Percentiles rank a stretch among this genome's conserved stretches.
Conservation (phyloP, 1,284 basidiomycete species). For the Microbotryum lychnidis-dioicae region DNA sequence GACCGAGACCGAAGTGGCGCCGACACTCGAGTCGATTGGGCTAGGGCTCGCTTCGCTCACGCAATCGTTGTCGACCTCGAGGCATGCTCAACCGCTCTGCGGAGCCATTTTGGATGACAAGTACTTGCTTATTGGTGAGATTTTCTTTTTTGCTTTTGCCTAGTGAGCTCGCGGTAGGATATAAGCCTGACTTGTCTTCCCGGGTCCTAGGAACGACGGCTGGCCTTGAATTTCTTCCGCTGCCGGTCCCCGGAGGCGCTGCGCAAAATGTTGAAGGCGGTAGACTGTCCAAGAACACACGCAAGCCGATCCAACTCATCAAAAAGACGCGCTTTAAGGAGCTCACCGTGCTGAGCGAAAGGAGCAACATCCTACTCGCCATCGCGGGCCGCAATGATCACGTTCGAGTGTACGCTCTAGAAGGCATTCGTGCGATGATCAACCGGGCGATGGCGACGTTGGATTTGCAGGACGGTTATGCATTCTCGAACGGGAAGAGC, state of each 20-base stretch:
- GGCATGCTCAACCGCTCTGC: slow-evolving; percentile 34
- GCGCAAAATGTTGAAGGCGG: slow-evolving; percentile 14
- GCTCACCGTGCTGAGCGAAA: slow-evolving; percentile 32
- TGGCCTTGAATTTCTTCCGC: slow-evolving; percentile 36
- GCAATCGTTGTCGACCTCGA: slow-evolving; percentile 21
- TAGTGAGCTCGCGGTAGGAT: neutral
- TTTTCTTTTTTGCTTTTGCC: neutral
- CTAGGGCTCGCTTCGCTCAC: slow-evolving; percentile 31
- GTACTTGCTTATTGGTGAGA: slow-evolving; percentile 35
- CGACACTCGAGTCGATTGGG: slow-evolving; percentile 22
- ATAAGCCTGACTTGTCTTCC: too few species aligned
- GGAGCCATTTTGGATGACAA: slow-evolving; percentile 35
- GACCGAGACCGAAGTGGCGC: neutral
- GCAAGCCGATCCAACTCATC: slow-evolving; percentile 35
- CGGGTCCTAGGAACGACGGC: slow-evolving; percentile 21
- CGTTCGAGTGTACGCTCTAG: slow-evolving; percentile 36
- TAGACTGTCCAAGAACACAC: slow-evolving; percentile 21
- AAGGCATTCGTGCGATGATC: slow-evolving; percentile 35
- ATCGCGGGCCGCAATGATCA: slow-evolving; percentile 38
- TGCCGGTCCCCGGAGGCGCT: slow-evolving; percentile 22
- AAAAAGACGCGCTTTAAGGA: slow-evolving; percentile 36
- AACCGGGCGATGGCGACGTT: slow-evolving; percentile 32
- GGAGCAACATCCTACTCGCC: slow-evolving; percentile 36
- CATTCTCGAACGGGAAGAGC: neutral
- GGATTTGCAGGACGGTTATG: slow-evolving; percentile 19